phyloP scores from a whole-genome alignment of 2,329 filamentous ascomycete genomes.

The Fusarium lyarnte region DNA sequence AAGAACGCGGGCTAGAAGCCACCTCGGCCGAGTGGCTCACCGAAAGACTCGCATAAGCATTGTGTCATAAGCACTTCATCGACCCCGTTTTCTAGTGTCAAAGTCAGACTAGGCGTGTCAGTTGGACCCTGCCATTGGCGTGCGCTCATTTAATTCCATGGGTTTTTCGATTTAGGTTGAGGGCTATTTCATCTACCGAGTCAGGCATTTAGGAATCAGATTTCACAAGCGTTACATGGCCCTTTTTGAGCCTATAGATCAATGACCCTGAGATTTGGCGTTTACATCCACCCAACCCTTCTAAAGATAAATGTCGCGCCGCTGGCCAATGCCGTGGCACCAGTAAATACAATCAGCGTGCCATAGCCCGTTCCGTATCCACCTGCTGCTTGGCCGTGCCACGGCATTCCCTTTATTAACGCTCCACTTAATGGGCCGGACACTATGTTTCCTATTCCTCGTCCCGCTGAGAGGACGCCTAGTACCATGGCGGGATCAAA shows the following conservation, averaged over 20 bases:
- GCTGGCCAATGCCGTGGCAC: conserved; percentile 44
- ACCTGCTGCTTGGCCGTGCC: conserved; percentile 45
- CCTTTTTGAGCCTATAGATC: not conserved
- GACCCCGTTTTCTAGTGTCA: not conserved
- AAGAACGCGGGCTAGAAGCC: not conserved
- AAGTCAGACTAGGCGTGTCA: not conserved
- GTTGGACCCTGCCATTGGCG: not conserved
- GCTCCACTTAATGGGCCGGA: conserved; percentile 66
- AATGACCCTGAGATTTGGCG: too few species aligned
- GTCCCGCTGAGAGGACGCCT: conserved; percentile 64
- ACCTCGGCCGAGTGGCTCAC: not conserved
- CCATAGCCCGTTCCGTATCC: conserved; percentile 49
- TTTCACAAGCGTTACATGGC: not conserved
- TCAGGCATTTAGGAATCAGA: not conserved
- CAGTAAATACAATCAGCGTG: conserved; percentile 48
- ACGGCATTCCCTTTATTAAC: conserved; percentile 58
- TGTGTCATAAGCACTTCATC: conserved; percentile 15
- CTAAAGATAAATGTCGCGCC: conserved; percentile 45
- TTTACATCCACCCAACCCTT: conserved; percentile 46
- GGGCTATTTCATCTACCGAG: not conserved
- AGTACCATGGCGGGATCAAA: conserved; percentile 65
- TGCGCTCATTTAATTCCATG: rapidly evolving
- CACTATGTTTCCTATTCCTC: conserved; percentile 69
- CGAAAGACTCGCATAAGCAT: conserved; percentile 6
- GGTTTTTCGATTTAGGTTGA: not conserved